phyloP scores from a whole-genome alignment of 2,329 filamentous ascomycete genomes.

The Calonectria crousiana region DNA sequence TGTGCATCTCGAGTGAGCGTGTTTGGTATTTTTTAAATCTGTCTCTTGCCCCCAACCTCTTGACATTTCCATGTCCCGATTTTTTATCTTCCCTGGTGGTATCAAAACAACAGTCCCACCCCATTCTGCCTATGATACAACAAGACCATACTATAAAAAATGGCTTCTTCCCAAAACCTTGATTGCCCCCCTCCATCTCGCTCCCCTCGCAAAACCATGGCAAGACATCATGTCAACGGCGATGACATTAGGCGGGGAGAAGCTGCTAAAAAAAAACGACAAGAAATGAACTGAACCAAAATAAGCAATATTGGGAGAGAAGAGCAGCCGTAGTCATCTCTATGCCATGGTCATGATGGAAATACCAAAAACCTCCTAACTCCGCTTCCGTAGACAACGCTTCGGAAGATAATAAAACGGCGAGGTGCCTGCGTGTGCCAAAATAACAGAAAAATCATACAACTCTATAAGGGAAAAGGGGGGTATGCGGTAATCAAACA shows the following conservation, averaged over 20 bases:
- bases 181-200: not conserved
- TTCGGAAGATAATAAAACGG: slow-evolving; percentile 21
- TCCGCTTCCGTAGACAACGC: slow-evolving; percentile 38
- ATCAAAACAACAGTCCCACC: slow-evolving; percentile 27
- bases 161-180: not conserved
- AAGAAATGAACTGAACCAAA: slow-evolving; percentile 20
- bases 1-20: not conserved
- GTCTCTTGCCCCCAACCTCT: not conserved
- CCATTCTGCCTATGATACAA: slow-evolving; percentile 35
- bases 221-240: not conserved
- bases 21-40: slow-evolving; percentile 6
- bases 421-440: not conserved
- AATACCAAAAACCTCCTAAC: slow-evolving; percentile 40
- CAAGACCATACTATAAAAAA: slow-evolving; percentile 20
- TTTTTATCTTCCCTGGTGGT: slow-evolving; percentile 12
- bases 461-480: slow-evolving; percentile 33
- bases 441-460: slow-evolving; percentile 27
- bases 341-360: slow-evolving; percentile 41
- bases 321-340: slow-evolving; percentile 40
- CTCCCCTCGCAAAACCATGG: not conserved
- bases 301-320: slow-evolving; percentile 20
- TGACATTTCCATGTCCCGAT: not conserved
- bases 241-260: not conserved
- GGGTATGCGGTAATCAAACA: slow-evolving; percentile 35
- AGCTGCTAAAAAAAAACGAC: not conserved